Conservation (phyloP, 164 flowering plant species). For the Cinnamomum micranthum region DNA sequence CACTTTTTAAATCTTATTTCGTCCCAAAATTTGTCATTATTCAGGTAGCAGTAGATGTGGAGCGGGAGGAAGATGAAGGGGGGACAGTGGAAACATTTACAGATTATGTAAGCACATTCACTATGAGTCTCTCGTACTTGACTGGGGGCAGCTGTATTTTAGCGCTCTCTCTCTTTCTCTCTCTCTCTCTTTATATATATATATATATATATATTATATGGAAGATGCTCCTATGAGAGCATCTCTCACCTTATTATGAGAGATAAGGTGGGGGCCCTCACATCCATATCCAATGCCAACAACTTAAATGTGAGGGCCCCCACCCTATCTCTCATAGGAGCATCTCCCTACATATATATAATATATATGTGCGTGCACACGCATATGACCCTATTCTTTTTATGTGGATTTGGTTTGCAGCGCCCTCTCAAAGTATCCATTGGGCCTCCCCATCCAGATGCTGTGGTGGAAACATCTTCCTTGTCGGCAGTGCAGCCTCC, state of each 20-base stretch:
- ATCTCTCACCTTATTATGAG: too few relatives aligned
- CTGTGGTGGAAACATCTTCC: slow-evolving; percentile 90
- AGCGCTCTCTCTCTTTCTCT: neutral
- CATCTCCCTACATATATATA: neutral
- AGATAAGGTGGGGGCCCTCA: too few relatives aligned
- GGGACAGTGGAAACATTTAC: slow-evolving; percentile 84
- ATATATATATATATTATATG: neutral
- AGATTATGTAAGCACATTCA: slow-evolving; percentile 66
- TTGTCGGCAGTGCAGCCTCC: slow-evolving; percentile 99
- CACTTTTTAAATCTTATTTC: neutral
- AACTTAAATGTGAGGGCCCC: too few relatives aligned
- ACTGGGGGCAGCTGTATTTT: neutral
- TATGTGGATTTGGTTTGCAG: slow-evolving; percentile 35
- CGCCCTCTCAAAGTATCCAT: slow-evolving; percentile 85
- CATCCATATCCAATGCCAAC: too few relatives aligned
- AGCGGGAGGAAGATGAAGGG: slow-evolving; percentile 95
- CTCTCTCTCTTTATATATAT: too few relatives aligned
- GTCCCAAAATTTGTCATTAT: neutral
- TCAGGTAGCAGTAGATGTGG: slow-evolving; percentile 92
- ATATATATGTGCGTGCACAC: neutral
- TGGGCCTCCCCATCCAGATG: slow-evolving; percentile 97
- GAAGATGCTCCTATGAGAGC: too few relatives aligned
- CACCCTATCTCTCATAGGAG: too few relatives aligned
- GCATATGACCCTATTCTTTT: neutral
- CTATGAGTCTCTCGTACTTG: neutral